A percentile compares a stretch with the other conserved stretches of the same genome.
Conservation (phyloP, 192 early-diverging fungal species). For the Coemansia erecta region DNA sequence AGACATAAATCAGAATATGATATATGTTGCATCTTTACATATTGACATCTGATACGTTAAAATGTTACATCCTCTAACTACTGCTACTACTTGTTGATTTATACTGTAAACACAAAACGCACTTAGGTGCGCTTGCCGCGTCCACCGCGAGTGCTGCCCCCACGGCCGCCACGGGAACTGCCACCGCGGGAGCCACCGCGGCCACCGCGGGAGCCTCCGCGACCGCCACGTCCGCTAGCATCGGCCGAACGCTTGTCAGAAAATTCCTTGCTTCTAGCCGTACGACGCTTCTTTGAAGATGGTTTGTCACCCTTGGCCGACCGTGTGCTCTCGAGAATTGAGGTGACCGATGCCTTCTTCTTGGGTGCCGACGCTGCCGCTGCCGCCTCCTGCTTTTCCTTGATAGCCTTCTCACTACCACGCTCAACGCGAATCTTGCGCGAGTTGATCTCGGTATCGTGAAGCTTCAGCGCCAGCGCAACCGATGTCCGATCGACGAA, state of each 20-base stretch:
- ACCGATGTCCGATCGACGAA: constrained; percentile 74
- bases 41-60: too few relatives aligned
- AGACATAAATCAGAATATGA: constrained; percentile 8
- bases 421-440: constrained; percentile 39
- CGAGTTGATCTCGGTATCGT: constrained; percentile 66
- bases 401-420: constrained; percentile 39
- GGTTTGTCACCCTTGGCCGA: constrained; percentile 55
- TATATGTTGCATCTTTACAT: neutral
- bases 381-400: constrained; percentile 26
- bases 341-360: constrained; percentile 12
- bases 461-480: constrained; percentile 71
- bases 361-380: neutral
- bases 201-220: constrained; percentile 8
- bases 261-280: constrained; percentile 36
- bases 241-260: constrained; percentile 25
- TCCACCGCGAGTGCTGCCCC: constrained; percentile 11
- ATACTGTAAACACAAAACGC: neutral
- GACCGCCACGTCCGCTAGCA: constrained; percentile 3
- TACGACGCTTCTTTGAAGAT: constrained; percentile 49
- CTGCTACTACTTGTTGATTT: too few relatives aligned
- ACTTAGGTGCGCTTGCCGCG: constrained; percentile 6
- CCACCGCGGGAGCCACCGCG: constrained; percentile 9
- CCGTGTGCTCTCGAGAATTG: constrained; percentile 57
- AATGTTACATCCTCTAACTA: too few relatives aligned
- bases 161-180: constrained; percentile 10